Percentiles rank a stretch among this genome's conserved stretches.
Conservation (phyloP, 371 early-diverging fungal genomes). For the Mucor ambiguus region DNA sequence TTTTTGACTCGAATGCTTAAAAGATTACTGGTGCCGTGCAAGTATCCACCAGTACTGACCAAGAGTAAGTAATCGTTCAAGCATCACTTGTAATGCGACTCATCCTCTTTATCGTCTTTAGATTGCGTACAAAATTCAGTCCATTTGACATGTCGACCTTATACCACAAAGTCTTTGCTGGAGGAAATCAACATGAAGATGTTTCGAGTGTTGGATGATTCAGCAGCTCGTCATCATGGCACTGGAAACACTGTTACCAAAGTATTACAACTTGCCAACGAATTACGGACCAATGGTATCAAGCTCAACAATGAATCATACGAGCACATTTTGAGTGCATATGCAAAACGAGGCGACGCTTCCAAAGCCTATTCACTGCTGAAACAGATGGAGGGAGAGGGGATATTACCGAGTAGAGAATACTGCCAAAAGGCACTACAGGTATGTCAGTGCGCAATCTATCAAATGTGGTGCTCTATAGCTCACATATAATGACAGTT, state of each 20-base stretch:
- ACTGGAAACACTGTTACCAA: neutral
- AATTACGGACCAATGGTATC: constrained; percentile 16
- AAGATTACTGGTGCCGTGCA: neutral
- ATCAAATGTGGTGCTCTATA: neutral
- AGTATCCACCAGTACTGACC: neutral
- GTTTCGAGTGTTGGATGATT: constrained; percentile 12
- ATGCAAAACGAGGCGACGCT: constrained; percentile 22
- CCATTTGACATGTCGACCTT: constrained; percentile 11
- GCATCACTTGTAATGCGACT: neutral
- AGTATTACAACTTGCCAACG: constrained; percentile 15
- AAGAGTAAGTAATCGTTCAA: neutral
- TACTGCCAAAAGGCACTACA: constrained; percentile 35
- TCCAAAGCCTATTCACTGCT: constrained; percentile 16
- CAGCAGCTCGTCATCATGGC: constrained; percentile 4
- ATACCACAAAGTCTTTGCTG: constrained; percentile 6
- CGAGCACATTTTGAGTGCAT: constrained; percentile 30
- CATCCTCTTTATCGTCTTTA: neutral
- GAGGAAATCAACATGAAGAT: constrained; percentile 21
- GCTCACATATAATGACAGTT: constrained; percentile 12
- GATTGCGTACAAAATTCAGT: neutral
- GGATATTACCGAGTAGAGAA: constrained; percentile 8
- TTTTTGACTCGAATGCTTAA: neutral
- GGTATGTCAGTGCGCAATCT: constrained; percentile 12
- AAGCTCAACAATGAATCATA: constrained; percentile 24
- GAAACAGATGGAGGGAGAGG: constrained; percentile 27